Conservation (phyloP, 805 yeast genomes). For the Zygotorulaspora florentina region DNA sequence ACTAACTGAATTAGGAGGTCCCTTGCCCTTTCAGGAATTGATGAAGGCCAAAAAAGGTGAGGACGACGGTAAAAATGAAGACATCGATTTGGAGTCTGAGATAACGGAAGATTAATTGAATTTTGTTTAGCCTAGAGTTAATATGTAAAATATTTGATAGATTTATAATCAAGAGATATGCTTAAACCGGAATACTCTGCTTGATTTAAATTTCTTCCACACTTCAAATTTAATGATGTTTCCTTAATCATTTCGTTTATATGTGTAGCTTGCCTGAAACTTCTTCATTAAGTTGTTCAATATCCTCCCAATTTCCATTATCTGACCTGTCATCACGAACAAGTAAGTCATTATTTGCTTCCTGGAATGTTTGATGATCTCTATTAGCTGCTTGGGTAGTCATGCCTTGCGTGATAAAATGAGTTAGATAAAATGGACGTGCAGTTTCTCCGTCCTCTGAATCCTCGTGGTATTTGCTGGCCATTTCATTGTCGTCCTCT, state of each 20-base stretch:
- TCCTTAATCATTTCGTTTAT: slow-evolving; percentile 1
- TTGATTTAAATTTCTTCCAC: too few species aligned
- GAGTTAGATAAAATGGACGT: slow-evolving; percentile 46
- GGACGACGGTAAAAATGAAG: slow-evolving; percentile 38
- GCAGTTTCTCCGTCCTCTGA: slow-evolving; percentile 19
- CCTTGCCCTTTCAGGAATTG: slow-evolving; percentile 40
- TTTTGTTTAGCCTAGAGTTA: not conserved
- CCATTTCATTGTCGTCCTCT: slow-evolving; percentile 14
- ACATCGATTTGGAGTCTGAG: slow-evolving; percentile 26
- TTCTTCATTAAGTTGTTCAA: slow-evolving; percentile 38
- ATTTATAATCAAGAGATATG: not conserved
- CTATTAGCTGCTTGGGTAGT: slow-evolving; percentile 2
- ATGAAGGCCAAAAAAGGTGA: slow-evolving; percentile 35
- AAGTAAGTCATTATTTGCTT: slow-evolving; percentile 23
- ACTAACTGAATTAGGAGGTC: slow-evolving; percentile 59
- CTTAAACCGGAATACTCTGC: not conserved
- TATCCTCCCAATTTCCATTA: slow-evolving; percentile 37
- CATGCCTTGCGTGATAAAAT: slow-evolving; percentile 31
- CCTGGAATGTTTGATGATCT: not conserved
- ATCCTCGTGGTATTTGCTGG: slow-evolving; percentile 18
- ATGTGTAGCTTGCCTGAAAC: slow-evolving; percentile 13
- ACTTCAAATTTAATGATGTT: not conserved
- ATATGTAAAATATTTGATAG: not conserved
- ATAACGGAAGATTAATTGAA: not conserved
- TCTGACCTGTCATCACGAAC: slow-evolving; percentile 6